A percentile compares a stretch with the other conserved stretches of the same genome.
Conservation (phyloP, 805 yeast genomes). For the Pichia rugopelliculosa region DNA sequence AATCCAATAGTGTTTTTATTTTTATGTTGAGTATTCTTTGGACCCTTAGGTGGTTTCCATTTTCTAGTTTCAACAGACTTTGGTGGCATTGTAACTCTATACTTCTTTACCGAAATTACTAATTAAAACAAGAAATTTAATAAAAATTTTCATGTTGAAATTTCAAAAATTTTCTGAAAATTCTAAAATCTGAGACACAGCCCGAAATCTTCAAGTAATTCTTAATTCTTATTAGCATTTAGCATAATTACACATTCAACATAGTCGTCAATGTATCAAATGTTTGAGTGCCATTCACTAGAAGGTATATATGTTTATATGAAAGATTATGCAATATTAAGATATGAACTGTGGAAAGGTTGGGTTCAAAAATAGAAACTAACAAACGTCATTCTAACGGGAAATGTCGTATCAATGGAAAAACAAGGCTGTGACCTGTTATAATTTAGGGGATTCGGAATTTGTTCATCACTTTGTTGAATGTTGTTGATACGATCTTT, state of each 20-base stretch:
- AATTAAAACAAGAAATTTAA: not conserved
- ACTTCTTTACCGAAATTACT: not conserved
- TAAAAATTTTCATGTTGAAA: constrained; percentile 3
- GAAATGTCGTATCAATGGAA: not conserved
- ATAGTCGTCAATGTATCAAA: no score
- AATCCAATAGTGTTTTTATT: constrained; percentile 79
- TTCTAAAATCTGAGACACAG: not conserved
- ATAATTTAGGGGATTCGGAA: no score
- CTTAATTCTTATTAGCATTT: no score
- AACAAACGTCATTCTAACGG: not conserved
- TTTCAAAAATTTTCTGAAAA: not conserved
- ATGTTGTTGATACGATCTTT: no score
- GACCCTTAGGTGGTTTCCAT: constrained; percentile 88
- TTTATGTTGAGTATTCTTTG: constrained; percentile 79
- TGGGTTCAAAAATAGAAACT: not conserved
- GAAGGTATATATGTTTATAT: no score
- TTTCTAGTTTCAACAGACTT: constrained; percentile 43
- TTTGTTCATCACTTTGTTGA: no score
- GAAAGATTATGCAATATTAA: no score
- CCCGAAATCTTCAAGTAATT: no score
- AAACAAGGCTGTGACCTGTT: not conserved
- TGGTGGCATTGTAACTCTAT: constrained; percentile 9
- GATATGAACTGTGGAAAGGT: not conserved
- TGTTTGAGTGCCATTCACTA: no score
- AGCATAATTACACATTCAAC: no score